These are phyloP conservation scores for Exserohilum rostratum DNA, from an alignment of 2,329 filamentous ascomycete species.

Conservation along the genomic window DNA sequence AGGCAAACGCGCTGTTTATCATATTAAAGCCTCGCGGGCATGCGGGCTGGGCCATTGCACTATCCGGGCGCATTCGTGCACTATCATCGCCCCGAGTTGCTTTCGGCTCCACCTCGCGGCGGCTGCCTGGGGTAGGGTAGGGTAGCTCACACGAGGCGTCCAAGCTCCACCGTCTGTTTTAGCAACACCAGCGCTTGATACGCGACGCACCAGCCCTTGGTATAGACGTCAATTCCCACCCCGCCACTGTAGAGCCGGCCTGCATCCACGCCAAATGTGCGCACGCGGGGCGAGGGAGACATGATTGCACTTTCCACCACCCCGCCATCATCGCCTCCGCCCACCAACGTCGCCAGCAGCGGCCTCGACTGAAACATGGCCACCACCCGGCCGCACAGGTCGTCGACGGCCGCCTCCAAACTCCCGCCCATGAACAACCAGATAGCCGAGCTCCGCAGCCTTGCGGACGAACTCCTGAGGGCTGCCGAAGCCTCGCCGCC, in stretches of 20 bases:
- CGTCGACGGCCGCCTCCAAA: conserved; percentile 47
- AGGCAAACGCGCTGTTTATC: conserved; percentile 10
- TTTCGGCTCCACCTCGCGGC: conserved; percentile 10
- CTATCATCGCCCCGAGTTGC: conserved; percentile 3
- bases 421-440: conserved; percentile 63
- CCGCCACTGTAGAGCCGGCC: neutral
- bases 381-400: conserved; percentile 44
- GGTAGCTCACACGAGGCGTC: conserved; percentile 5
- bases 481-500: conserved; percentile 39
- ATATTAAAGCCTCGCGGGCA: conserved; percentile 5
- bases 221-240: conserved; percentile 2
- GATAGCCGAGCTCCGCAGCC: conserved; percentile 47
- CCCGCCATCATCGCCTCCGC: conserved; percentile 29
- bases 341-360: conserved; percentile 30
- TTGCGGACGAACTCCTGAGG: conserved; percentile 44
- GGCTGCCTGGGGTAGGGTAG: conserved; percentile 19
- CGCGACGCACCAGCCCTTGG: conserved; percentile 7
- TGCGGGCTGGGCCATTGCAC: conserved; percentile 9
- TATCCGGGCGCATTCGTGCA: conserved; percentile 16
- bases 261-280: conserved; percentile 13
- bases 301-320: conserved; percentile 33
- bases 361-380: conserved; percentile 44
- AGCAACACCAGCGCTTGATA: conserved; percentile 3
- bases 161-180: neutral
- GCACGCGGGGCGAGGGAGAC: conserved; percentile 26